phyloP scores from a whole-genome alignment of 2,329 filamentous ascomycete species.

The Colletotrichum sp. region DNA sequence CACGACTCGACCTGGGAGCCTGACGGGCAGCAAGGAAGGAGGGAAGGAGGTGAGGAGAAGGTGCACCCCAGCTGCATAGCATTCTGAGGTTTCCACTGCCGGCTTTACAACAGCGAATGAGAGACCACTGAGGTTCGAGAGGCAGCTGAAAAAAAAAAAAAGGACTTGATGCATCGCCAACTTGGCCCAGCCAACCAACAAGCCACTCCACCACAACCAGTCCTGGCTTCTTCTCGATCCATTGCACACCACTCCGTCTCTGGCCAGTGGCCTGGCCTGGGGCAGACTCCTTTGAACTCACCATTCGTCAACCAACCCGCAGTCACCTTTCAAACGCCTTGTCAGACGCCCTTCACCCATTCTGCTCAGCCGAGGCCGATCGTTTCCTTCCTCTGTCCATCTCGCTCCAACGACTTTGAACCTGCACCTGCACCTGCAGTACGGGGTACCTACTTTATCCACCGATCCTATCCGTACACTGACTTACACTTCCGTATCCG shows the following conservation, averaged over 20 bases:
- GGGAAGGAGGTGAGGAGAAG: background rate
- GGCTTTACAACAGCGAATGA: background rate
- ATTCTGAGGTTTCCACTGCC: background rate
- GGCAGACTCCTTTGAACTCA: background rate
- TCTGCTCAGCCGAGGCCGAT: background rate
- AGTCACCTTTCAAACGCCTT: background rate
- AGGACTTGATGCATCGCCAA: background rate
- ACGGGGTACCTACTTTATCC: too few relatives aligned
- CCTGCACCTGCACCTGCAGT: background rate
- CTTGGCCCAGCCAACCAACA: background rate
- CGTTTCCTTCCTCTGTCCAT: background rate
- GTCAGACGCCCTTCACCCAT: background rate
- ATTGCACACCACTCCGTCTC: background rate
- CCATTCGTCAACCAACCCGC: background rate
- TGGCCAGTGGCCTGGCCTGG: background rate
- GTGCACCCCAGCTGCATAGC: background rate
- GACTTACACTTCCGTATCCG: background rate
- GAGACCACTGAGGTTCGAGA: background rate
- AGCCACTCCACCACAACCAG: background rate
- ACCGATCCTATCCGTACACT: too few relatives aligned
- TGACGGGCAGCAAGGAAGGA: background rate
- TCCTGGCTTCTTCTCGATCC: background rate
- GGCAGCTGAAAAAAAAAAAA: conserved; percentile 10
- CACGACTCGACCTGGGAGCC: background rate
- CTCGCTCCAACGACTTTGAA: background rate